phyloP scores from a whole-genome alignment of 306 rosid genomes.

The Cyclanthera cordifolia region DNA sequence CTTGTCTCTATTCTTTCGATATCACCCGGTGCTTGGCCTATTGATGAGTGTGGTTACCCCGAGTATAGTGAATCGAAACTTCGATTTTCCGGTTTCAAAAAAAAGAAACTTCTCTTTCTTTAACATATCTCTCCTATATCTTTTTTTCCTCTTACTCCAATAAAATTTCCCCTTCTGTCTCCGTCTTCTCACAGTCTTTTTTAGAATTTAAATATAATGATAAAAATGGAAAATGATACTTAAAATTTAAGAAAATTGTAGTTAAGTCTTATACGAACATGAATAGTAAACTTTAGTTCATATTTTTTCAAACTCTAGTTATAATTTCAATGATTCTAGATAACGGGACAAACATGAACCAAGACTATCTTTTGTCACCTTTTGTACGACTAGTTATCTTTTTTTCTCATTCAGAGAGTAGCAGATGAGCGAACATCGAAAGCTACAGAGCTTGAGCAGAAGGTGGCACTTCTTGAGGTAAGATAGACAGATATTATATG shows the following conservation, averaged over 20 bases:
- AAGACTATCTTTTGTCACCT: not conserved
- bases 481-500: constrained; percentile 3
- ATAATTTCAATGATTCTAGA: not conserved
- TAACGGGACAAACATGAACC: not conserved
- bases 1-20: no score
- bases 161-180: not conserved
- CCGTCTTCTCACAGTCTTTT: not conserved
- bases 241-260: not conserved
- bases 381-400: not conserved
- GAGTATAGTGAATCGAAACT: no score
- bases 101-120: not conserved
- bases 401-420: constrained; percentile 41
- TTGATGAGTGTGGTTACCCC: no score
- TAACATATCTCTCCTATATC: not conserved
- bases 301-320: not conserved
- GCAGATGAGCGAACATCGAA: constrained; percentile 88
- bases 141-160: not conserved
- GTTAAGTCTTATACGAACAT: not conserved
- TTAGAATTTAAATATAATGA: not conserved
- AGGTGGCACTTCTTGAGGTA: constrained; percentile 96
- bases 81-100: no score
- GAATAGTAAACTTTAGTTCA: not conserved
- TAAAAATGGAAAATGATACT: not conserved
- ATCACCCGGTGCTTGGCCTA: no score
- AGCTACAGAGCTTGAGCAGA: constrained; percentile 92